Conservation (phyloP, 805 yeast genomes). For the Clavispora phyllophila region DNA sequence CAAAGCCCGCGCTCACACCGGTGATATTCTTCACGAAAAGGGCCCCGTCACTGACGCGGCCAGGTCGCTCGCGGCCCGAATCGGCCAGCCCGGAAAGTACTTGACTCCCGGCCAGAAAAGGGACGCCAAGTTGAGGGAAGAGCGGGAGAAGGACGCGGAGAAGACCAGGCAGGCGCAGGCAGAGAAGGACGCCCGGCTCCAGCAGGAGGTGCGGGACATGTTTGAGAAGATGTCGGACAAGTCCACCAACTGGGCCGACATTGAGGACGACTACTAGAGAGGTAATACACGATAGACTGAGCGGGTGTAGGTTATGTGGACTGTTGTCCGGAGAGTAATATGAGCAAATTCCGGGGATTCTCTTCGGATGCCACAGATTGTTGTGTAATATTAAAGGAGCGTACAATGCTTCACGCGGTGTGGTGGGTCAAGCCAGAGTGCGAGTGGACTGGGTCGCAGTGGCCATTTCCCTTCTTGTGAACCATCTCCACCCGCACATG, state of each 20-base stretch:
- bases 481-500: too few species aligned
- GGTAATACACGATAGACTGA: too few species aligned
- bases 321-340: too few species aligned
- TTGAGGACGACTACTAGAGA: constrained; percentile 19
- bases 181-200: constrained; percentile 16
- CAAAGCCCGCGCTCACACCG: constrained; percentile 1
- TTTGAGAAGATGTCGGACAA: constrained; percentile 25
- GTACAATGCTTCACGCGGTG: too few species aligned
- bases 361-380: too few species aligned
- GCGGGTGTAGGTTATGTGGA: too few species aligned
- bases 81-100: constrained; percentile 14
- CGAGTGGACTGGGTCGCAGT: too few species aligned
- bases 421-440: too few species aligned
- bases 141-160: constrained; percentile 6
- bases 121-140: constrained; percentile 4
- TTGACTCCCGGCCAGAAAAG: constrained; percentile 9
- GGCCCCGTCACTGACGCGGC: constrained; percentile 30
- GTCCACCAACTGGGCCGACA: constrained; percentile 29
- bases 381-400: too few species aligned
- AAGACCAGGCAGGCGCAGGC: constrained; percentile 2
- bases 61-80: constrained; percentile 27
- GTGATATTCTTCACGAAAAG: constrained; percentile 9
- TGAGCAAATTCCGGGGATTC: too few species aligned
- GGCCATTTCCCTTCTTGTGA: too few species aligned
- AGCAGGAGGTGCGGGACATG: constrained; percentile 23